phyloP scores from a whole-genome alignment of 805 yeast species.

The Yamadazyma akitaensis region DNA sequence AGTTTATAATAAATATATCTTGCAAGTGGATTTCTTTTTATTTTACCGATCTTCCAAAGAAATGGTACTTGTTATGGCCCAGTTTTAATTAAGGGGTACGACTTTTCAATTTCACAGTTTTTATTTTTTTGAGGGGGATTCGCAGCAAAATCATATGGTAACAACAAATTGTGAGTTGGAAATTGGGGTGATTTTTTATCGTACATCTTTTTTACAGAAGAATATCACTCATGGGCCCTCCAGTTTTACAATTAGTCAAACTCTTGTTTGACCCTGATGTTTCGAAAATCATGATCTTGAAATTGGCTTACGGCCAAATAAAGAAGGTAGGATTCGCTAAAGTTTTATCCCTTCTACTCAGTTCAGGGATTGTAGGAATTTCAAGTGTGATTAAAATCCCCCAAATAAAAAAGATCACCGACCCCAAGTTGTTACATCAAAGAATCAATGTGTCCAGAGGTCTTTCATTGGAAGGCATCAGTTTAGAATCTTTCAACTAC shows the following conservation, averaged over 20 bases:
- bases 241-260: slow-evolving; percentile 26
- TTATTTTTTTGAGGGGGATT: background rate
- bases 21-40: background rate
- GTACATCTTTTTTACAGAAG: background rate
- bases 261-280: slow-evolving; percentile 38
- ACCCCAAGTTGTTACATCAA: slow-evolving; percentile 22
- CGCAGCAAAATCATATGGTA: slow-evolving; percentile 10
- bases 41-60: no score
- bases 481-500: slow-evolving; percentile 35
- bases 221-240: slow-evolving; percentile 21
- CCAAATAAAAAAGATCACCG: slow-evolving; percentile 35
- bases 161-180: background rate
- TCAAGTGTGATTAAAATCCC: slow-evolving; percentile 40
- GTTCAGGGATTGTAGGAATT: slow-evolving; percentile 33
- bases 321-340: slow-evolving; percentile 33
- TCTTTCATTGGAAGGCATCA: slow-evolving; percentile 31
- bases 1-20: background rate
- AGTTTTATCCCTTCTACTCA: slow-evolving; percentile 29
- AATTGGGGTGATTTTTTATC: background rate
- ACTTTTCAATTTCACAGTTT: background rate
- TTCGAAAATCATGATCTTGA: slow-evolving; percentile 35
- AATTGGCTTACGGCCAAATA: slow-evolving; percentile 33
- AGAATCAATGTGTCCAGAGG: slow-evolving; percentile 34
- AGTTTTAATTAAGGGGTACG: background rate
- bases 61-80: no score